Percentiles rank a stretch among this genome's conserved stretches.
Evolutionary conservation across 345 rosid species (phyloP).

Genomic region (Salix viminalis): DNA sequence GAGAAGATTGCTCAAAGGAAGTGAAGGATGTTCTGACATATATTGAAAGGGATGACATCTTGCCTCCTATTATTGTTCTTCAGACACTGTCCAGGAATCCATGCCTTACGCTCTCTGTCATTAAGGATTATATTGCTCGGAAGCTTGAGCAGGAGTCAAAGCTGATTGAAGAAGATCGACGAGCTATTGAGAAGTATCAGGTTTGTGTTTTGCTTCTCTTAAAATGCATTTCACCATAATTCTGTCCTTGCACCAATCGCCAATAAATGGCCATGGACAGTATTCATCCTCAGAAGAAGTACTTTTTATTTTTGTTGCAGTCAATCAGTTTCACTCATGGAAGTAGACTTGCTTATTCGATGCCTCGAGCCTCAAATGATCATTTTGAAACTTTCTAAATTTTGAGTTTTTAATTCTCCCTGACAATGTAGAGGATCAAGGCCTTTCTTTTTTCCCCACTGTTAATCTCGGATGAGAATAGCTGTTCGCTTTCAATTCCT

Average conservation of each 20-base stretch:
- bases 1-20: constrained; percentile 97
- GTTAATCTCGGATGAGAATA: background rate
- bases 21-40: constrained; percentile 87
- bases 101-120: constrained; percentile 89
- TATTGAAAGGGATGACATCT: constrained; percentile 85
- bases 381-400: background rate
- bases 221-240: background rate
- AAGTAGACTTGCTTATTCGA: background rate
- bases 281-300: background rate
- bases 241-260: background rate
- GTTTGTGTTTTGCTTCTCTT: constrained; percentile 33
- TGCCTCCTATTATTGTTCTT: constrained; percentile 95
- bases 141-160: constrained; percentile 95
- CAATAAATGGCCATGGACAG: background rate
- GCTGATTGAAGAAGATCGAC: constrained; percentile 89
- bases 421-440: background rate
- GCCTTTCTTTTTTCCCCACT: background rate
- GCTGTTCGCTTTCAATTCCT: background rate
- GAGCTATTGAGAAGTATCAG: constrained; percentile 91
- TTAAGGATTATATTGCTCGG: constrained; percentile 89
- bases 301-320: background rate
- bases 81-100: constrained; percentile 90
- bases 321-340: background rate
- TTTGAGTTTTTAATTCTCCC: background rate
- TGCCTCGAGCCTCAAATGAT: background rate